Base-by-base conservation (phyloP, 768 basidiomycete species). In the Tulasnella sp. region DNA sequence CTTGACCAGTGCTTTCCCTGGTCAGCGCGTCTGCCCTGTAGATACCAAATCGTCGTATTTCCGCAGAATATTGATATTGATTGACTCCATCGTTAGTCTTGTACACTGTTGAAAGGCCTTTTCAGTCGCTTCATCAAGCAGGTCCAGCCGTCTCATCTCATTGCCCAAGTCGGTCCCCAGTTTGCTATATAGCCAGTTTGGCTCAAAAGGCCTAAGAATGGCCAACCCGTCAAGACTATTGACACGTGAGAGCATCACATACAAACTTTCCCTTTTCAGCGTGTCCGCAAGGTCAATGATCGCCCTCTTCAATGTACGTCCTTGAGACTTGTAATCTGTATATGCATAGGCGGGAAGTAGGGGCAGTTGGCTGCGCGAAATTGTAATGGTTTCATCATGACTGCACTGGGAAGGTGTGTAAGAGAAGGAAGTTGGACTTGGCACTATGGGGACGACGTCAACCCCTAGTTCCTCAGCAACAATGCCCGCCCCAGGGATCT, bases 301-400 rank as follows among this genome's bases (percentile, higher is more conserved):
- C 2, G 49, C 49, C 3, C 4, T 21, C 12, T 31, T 17, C 21
- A 59, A 17, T 7, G 58, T 51, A 1, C 58, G 39, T 2, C 58
- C 58, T 23, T 59, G 58, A 21, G 35, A 21, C n/a, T 49, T 50
- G 29, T 59, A 59, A 34, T 59, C 58, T 6, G 58, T 59, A 31
- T 51, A 59, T 3, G 58, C 35, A 15, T 59, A 59, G 1, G 58
- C 58, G 6, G 58, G 58, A 7, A 59, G 37, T 3, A 59, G 19
- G 27, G 58, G 58, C 6, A 59, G 29, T 11, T 59, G 41, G 4
- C 32, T 29, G 6, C 49, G 34, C 5, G 21, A 19, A 17, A 59
- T 41, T n/a, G 4, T 19, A 15, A 53, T 19, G 4, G 32, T 53
- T 23, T 17, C 41, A 19, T 25, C 41, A n/a, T n/a, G n/a, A n/a